Base-by-base conservation (phyloP, 2,329 filamentous ascomycete genomes). In the Esteya vermicola region DNA sequence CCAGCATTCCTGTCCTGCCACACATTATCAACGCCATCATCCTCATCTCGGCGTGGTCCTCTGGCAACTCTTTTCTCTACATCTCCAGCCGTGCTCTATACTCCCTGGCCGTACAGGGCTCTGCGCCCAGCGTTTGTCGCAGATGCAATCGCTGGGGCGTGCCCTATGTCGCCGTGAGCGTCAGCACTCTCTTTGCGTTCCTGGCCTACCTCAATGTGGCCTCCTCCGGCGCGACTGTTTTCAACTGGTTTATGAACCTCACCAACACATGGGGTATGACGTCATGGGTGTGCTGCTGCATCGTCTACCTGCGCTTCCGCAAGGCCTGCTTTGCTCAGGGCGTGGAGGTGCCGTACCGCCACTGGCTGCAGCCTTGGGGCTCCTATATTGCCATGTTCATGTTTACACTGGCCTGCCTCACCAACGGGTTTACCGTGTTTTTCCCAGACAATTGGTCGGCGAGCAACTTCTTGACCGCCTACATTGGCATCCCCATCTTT, bases 11-110 rank as follows among this genome's bases (percentile, higher is more conserved):
- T 6, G 77, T 68, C 6, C 69, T 86, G 4, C 78, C 80, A 0
- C 75, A 73, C 8, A 71, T 88, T 40, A 76, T 88, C 57, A 88
- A 88, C 54, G 81, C 79, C 25, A 66, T 85, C 21, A 78, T 88
- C 48, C 66, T 86, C 46, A 81, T 76, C 0, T 80, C 78, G 0
- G 79, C 78, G 0, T 78, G 74, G 59, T 84, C 78, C 0, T 68
- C 79, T 0, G 75, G 71, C 0, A 85, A 85, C 48, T 74, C 79
- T 46, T 72, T 69, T 52, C 61, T 85, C 28, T 61, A 66, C 33
- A 61, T 70, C 1, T 73, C 72, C 22, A 75, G 73, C 1, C 65
- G 75, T 33, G 69, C 74, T 23, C 58, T 78, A 4, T 72, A 74
- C 46, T 70, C 68, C 3, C 57, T 78, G 40, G 73, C 75, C 0